Conservation (phyloP, 768 basidiomycete genomes). For the Russula brevipes region DNA sequence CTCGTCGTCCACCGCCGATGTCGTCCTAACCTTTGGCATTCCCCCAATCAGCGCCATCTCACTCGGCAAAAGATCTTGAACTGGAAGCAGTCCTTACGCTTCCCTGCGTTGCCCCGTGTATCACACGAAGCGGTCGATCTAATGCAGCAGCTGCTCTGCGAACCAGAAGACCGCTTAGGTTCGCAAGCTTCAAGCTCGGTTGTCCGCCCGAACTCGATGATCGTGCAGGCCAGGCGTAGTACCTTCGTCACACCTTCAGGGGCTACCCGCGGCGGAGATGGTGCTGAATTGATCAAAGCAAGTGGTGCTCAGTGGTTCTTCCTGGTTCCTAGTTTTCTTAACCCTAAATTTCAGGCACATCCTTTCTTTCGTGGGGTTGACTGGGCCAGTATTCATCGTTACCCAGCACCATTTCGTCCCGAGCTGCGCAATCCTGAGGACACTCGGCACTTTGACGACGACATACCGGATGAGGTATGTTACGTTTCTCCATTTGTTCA, state of each 20-base stretch:
- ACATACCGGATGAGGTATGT: slow-evolving; percentile 83
- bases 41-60: slow-evolving; percentile 64
- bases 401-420: slow-evolving; percentile 84
- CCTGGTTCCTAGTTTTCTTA: slow-evolving; percentile 13
- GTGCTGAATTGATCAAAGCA: slow-evolving; percentile 89
- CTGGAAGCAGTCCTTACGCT: slow-evolving; percentile 86
- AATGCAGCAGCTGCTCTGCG: slow-evolving; percentile 87
- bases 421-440: slow-evolving; percentile 78
- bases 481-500: slow-evolving; percentile 21
- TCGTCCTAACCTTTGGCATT: slow-evolving; percentile 21
- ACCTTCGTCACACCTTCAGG: slow-evolving; percentile 54
- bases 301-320: slow-evolving; percentile 13
- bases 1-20: neutral
- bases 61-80: slow-evolving; percentile 97
- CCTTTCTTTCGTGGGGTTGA: slow-evolving; percentile 90
- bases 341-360: slow-evolving; percentile 51
- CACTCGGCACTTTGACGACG: slow-evolving; percentile 91
- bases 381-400: slow-evolving; percentile 80
- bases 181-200: slow-evolving; percentile 64
- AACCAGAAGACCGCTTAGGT: slow-evolving; percentile 91
- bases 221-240: slow-evolving; percentile 68
- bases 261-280: slow-evolving; percentile 57
- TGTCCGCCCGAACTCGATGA: slow-evolving; percentile 70
- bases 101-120: slow-evolving; percentile 77
- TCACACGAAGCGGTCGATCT: slow-evolving; percentile 84